Conservation (phyloP, 139 green algal genomes). For the Picochlorum sp. region DNA sequence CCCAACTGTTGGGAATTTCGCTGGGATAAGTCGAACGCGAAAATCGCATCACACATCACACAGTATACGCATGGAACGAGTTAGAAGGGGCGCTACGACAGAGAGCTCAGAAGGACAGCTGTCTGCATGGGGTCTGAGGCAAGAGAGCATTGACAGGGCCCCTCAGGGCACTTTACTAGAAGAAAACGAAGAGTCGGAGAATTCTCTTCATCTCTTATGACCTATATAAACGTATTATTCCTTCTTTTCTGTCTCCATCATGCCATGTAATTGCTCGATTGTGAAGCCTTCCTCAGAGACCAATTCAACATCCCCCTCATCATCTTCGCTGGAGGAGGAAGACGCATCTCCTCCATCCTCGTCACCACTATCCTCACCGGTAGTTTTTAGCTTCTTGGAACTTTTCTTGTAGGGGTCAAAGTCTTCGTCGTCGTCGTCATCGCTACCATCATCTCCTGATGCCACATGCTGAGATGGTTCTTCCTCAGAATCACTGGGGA, state of each 20-base stretch:
- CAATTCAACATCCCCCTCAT: constrained; percentile 24
- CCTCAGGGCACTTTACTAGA: too few species aligned
- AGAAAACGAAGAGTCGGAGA: neutral
- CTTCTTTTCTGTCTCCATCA: constrained; percentile 7
- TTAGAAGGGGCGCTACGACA: too few species aligned
- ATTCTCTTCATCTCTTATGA: neutral
- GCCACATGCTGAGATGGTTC: constrained; percentile 6
- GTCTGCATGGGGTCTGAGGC: too few species aligned
- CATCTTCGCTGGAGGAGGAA: neutral
- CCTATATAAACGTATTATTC: neutral
- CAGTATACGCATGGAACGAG: too few species aligned
- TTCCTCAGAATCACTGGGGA: neutral
- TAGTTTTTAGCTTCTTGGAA: neutral
- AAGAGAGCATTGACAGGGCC: too few species aligned
- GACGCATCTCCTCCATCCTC: constrained; percentile 12
- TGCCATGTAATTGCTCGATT: constrained; percentile 8
- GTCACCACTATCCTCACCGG: constrained; percentile 6
- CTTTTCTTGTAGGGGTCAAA: constrained; percentile 14
- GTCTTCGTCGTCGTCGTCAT: constrained; percentile 29
- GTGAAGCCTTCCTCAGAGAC: constrained; percentile 23
- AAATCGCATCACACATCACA: too few species aligned
- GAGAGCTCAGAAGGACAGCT: too few species aligned
- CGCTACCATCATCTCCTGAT: constrained; percentile 10
- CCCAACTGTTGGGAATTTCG: too few species aligned
- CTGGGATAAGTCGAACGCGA: too few species aligned